Base-by-base conservation (phyloP, 257 asterid genomes). In the Petunia secreta region DNA sequence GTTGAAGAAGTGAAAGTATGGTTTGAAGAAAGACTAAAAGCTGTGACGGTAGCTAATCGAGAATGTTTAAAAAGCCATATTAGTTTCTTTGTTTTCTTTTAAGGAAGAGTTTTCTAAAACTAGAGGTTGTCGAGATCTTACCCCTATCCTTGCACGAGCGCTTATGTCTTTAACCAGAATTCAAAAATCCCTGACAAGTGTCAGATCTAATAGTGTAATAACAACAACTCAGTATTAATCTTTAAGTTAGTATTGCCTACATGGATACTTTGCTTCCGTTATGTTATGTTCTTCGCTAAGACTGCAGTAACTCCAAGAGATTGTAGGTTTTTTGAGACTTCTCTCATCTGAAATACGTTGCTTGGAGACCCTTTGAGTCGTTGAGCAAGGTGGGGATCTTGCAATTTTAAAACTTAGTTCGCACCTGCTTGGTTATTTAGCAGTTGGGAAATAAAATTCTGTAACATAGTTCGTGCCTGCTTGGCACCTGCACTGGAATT, bases 1-100 rank as follows among this genome's bases (percentile, higher is more conserved):
- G 97, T 95, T 53, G 93, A 93, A 83, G 98, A 95, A 85, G 93
- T 93, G 66, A 95, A 90, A 92, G 36, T 71, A 46, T 92, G 96
- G 96, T 89, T 95, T 78, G 95, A 92, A 88, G 96, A 90, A 85
- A 95, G 90, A 75, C 87, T 89, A 75, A 82, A 50, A 80, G 80
- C 83, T 78, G 67, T 86, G 52, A 84, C 15, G 92, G 99, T 93
- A 89, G 39, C 79, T 77, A 50, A 50, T 50, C 58, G 15, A 38
- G 9, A 71, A 62, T 62, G 10, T 50, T 53, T 36, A n/a, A 34
- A 46, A 53, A 4, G 52, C 50, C 62, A 14, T 44, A 79, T 64
- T 5, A 79, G 65, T 79, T 79, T 64, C 39, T 41, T 39, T 60
- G 36, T 78, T 46, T 53, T 78, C 75, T 40, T 25, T 25, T 25